phyloP scores from a whole-genome alignment of 2,329 filamentous ascomycete genomes.

The Nemania bipapillata region DNA sequence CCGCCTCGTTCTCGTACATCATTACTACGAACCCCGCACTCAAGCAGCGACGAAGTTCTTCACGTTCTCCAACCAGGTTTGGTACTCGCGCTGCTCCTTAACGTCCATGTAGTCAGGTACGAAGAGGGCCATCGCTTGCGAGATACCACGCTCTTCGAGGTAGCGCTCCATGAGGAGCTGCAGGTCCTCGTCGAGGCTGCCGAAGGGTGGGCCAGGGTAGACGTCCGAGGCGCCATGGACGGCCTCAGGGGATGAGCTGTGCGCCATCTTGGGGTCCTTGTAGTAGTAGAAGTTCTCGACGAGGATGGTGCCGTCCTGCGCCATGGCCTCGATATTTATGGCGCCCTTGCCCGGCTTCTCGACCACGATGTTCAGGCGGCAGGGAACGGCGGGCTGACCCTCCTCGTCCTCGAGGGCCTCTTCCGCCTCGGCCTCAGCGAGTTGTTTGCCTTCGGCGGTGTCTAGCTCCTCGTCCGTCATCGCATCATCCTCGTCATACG shows the following conservation, averaged over 20 bases:
- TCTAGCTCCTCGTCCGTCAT: constrained; percentile 64
- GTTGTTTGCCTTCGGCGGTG: constrained; percentile 55
- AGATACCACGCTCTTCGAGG: constrained; percentile 92
- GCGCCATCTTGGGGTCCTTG: constrained; percentile 78
- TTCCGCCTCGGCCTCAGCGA: constrained; percentile 66
- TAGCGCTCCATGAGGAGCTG: constrained; percentile 92
- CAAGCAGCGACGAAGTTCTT: constrained; percentile 85
- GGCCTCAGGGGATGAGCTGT: constrained; percentile 78
- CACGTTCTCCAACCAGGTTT: constrained; percentile 86
- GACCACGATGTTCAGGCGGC: constrained; percentile 84
- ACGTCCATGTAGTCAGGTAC: constrained; percentile 95
- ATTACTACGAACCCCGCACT: constrained; percentile 27
- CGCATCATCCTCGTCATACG: constrained; percentile 65
- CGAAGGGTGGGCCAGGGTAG: constrained; percentile 92
- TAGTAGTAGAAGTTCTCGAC: constrained; percentile 94
- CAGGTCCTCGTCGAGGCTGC: constrained; percentile 93
- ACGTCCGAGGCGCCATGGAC: constrained; percentile 79
- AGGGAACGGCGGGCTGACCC: constrained; percentile 73
- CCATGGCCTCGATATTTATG: constrained; percentile 84
- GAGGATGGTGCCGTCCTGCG: constrained; percentile 84
- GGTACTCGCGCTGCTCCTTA: constrained; percentile 98
- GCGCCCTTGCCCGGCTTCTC: constrained; percentile 89
- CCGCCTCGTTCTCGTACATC: constrained; percentile 9
- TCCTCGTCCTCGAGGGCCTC: constrained; percentile 64
- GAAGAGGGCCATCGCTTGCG: constrained; percentile 85